Conservation (phyloP, 2,329 filamentous ascomycete genomes). For the Huntiella abstrusa region DNA sequence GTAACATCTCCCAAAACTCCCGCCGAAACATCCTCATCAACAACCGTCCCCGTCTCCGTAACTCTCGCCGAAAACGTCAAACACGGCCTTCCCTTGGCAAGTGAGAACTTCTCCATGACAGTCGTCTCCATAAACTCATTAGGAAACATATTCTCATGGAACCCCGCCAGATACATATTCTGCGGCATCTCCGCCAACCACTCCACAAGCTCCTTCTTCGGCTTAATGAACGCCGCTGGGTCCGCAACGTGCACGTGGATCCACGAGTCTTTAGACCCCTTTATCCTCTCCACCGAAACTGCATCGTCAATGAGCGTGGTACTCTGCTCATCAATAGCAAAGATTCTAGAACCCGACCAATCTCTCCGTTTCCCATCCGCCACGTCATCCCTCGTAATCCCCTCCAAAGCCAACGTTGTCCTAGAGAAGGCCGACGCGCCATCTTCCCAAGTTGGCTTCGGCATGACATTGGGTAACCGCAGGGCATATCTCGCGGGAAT, state of each 20-base stretch:
- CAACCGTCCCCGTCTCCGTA: slow-evolving; percentile 32
- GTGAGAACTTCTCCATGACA: slow-evolving; percentile 33
- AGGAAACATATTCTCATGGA: slow-evolving; percentile 39
- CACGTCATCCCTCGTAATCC: slow-evolving; percentile 21
- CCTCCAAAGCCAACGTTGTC: too few species aligned
- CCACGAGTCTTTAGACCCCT: slow-evolving; percentile 38
- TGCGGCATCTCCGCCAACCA: slow-evolving; percentile 42
- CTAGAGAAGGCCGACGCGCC: background rate
- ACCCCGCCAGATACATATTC: slow-evolving; percentile 41
- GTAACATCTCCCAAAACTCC: slow-evolving; percentile 35
- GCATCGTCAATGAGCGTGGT: slow-evolving; percentile 65
- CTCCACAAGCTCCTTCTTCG: slow-evolving; percentile 36
- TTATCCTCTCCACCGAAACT: slow-evolving; percentile 47
- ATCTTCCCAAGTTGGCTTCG: slow-evolving; percentile 10
- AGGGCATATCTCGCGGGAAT: slow-evolving; percentile 43
- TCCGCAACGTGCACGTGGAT: slow-evolving; percentile 64
- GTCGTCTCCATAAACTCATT: slow-evolving; percentile 18
- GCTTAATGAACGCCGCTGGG: slow-evolving; percentile 49
- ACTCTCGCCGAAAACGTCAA: slow-evolving; percentile 45
- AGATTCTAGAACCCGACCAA: slow-evolving; percentile 41
- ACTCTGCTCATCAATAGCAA: slow-evolving; percentile 49
- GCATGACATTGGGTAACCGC: slow-evolving; percentile 28
- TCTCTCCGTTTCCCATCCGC: slow-evolving; percentile 34
- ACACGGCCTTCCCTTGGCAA: slow-evolving; percentile 30
- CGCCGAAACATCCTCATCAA: slow-evolving; percentile 35